These are phyloP conservation scores for Adenanthera pavonina DNA, from an alignment of 306 rosid genomes.

Conservation along the genomic window DNA sequence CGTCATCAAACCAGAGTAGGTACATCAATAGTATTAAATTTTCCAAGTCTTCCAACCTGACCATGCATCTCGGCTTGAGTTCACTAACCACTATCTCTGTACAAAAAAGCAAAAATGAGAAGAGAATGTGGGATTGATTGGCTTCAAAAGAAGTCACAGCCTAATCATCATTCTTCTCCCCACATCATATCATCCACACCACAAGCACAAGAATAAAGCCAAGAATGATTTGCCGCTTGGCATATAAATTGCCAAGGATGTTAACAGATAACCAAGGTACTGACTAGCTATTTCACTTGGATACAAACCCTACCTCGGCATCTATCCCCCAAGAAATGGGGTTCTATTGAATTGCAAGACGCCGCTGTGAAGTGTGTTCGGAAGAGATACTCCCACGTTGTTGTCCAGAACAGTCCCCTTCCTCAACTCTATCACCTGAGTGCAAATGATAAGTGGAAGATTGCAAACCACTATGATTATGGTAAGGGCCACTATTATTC, in stretches of 20 bases:
- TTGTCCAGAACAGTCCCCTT: constrained; percentile 73
- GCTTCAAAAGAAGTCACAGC: constrained; percentile 50
- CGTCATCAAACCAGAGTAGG: constrained; percentile 42
- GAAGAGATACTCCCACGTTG: constrained; percentile 63
- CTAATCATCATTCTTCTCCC: constrained; percentile 52
- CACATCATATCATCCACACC: constrained; percentile 51
- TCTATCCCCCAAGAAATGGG: constrained; percentile 42
- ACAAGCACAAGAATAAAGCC: constrained; percentile 75
- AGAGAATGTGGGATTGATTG: constrained; percentile 52
- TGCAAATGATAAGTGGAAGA: constrained; percentile 57
- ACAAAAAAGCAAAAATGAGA: constrained; percentile 61
- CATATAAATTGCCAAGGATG: constrained; percentile 64
- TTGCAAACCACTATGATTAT: constrained; percentile 55
- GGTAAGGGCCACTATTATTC: constrained; percentile 60
- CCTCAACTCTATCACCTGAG: constrained; percentile 72
- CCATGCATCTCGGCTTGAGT: constrained; percentile 49
- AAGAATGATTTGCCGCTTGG: constrained; percentile 98
- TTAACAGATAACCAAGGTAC: constrained; percentile 52
- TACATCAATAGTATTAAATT: constrained; percentile 36
- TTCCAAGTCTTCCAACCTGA: constrained; percentile 39
- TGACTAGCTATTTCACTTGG: constrained; percentile 39
- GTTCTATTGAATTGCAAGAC: constrained; percentile 79
- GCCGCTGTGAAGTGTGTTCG: constrained; percentile 68
- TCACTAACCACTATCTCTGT: constrained; percentile 64
- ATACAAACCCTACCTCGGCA: constrained; percentile 55